Conservation (phyloP, 768 basidiomycete species). For the Boletus rufocinnamomeus region DNA sequence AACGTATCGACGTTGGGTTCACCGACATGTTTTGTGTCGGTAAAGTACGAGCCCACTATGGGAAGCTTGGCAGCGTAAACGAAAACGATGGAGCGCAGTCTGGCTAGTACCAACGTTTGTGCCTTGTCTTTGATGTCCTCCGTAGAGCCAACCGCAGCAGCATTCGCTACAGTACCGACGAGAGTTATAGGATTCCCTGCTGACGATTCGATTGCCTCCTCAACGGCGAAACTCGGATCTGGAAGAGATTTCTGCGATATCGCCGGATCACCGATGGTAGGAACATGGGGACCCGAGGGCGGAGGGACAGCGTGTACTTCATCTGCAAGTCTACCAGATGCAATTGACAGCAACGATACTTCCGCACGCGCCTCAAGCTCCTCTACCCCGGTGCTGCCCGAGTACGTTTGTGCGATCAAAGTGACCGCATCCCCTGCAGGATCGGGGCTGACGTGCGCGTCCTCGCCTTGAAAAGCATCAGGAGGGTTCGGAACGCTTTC, state of each 20-base stretch:
- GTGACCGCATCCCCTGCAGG: background rate
- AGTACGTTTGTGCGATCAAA: background rate
- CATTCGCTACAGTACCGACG: background rate
- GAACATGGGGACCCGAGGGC: background rate
- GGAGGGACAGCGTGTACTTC: background rate
- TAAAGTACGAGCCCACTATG: slow-evolving; percentile 26
- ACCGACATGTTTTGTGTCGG: slow-evolving; percentile 2
- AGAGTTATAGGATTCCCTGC: background rate
- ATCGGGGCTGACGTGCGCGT: background rate
- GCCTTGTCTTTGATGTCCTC: slow-evolving; percentile 9
- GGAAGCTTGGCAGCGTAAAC: slow-evolving; percentile 23
- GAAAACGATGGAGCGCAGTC: slow-evolving; percentile 13
- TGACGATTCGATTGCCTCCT: slow-evolving; percentile 1
- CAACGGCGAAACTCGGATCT: background rate
- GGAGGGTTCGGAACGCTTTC: background rate
- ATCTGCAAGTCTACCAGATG: background rate
- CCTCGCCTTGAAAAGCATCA: background rate
- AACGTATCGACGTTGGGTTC: background rate
- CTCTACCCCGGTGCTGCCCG: background rate
- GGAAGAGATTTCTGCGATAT: background rate
- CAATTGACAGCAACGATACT: background rate
- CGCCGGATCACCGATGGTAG: background rate
- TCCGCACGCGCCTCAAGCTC: background rate
- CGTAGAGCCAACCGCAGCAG: background rate
- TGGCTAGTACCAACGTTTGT: background rate